Percentiles rank a stretch among this genome's conserved stretches.
Conservation (phyloP, 768 basidiomycete species). For the Amanita polypyramis region DNA sequence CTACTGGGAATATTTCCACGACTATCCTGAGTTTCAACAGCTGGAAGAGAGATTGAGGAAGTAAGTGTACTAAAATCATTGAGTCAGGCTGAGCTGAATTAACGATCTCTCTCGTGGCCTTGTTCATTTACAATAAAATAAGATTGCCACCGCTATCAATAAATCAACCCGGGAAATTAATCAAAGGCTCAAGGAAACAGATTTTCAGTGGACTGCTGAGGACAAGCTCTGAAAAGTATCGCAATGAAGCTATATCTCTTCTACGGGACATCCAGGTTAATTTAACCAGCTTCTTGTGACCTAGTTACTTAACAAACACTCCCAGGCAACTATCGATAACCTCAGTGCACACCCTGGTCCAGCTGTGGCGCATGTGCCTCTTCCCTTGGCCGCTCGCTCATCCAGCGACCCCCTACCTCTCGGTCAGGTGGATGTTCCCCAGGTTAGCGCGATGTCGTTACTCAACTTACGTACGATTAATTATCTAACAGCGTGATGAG, state of each 20-base stretch:
- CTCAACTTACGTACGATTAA: not conserved
- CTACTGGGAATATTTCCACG: not conserved
- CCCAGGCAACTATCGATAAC: not conserved
- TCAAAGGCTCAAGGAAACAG: constrained; percentile 2
- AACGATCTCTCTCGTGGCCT: not conserved
- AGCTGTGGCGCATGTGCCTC: not conserved
- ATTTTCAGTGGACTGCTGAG: not conserved
- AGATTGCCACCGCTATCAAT: not conserved
- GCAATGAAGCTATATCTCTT: not conserved
- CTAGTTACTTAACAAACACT: not conserved
- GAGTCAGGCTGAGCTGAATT: not conserved
- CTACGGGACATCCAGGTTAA: constrained; percentile 5
- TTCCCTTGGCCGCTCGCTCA: constrained; percentile 1
- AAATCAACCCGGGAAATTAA: constrained; percentile 2
- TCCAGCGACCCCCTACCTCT: constrained; percentile 2
- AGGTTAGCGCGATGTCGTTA: not conserved
- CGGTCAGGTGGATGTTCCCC: not conserved
- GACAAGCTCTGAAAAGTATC: not conserved
- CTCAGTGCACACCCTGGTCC: not conserved
- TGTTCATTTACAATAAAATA: too few relatives aligned
- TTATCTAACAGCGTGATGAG: not conserved
- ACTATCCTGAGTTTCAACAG: not conserved
- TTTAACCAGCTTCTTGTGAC: not conserved
- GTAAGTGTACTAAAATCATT: not conserved
- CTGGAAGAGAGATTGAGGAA: constrained; percentile 1